A percentile compares a stretch with the other conserved stretches of the same genome.
Conservation (phyloP, 2,329 filamentous ascomycete species). For the Ophiostoma tasmaniense region DNA sequence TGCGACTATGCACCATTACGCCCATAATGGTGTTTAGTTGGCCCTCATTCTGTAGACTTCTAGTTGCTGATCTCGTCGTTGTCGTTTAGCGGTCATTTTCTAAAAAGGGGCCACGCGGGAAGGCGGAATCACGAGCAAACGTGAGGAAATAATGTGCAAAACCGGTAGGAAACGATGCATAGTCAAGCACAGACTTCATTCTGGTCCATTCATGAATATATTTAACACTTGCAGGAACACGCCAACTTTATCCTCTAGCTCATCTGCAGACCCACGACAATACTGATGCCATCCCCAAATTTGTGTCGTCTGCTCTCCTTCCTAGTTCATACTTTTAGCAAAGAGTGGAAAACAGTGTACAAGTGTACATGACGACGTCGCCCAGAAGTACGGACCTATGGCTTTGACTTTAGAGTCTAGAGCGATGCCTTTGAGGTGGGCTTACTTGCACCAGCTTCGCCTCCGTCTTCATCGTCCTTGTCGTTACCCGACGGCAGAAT, state of each 20-base stretch:
- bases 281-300: background rate
- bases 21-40: background rate
- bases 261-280: background rate
- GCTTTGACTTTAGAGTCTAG: background rate
- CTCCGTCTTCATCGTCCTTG: background rate
- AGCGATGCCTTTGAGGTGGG: background rate
- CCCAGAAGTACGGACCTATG: background rate
- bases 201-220: background rate
- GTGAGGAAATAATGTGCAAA: background rate
- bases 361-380: background rate
- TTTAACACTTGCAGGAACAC: background rate
- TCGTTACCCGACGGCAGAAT: conserved; percentile 7
- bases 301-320: background rate
- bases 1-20: background rate
- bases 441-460: background rate
- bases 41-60: background rate
- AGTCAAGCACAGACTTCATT: background rate
- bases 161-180: background rate
- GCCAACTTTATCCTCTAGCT: background rate
- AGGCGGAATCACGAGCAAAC: background rate
- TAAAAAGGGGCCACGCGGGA: background rate
- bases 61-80: background rate
- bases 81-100: background rate
- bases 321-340: background rate
- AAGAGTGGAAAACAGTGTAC: background rate